Base-by-base conservation (phyloP, 2,329 filamentous ascomycete species). In the Dothistroma septosporum region DNA sequence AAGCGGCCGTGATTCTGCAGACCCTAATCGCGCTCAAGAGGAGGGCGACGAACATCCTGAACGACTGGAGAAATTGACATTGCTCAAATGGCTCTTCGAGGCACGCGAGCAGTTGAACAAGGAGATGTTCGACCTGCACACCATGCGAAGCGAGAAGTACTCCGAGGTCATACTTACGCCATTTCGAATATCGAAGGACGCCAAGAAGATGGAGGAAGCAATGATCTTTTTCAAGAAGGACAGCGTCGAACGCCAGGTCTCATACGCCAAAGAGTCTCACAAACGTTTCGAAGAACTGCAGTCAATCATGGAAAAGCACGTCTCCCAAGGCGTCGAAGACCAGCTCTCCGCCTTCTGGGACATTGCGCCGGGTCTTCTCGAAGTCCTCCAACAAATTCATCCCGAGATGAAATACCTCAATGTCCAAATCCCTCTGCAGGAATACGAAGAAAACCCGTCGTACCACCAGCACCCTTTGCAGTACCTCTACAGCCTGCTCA, bases 321-420 rank as follows among this genome's bases (percentile, higher is more conserved):
- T 96, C 22, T 86, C 87, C 21, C 87, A 90, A 10, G 94, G 93
- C 16, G 91, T 97, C 11, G 92, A 97, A 73, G 85, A 91, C 58
- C 94, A 97, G 76, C 83, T 97, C 2, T 92, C 89, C 10, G 92
- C 93, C 0, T 99, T 97, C 74, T 99, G 94, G 94, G 94, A 99
- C 72, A 96, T 97, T 69, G 93, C 92, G 1, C 94, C 94, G 2
- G 86, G 87, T 3, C 82, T 99, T 0, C 82, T 88, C 28, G 83
- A 87, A 16, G 80, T 97, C 52, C 83, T 96, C 11, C 90, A 96
- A 61, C 89, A 89, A 69, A 87, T 97, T 22, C 92, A 92, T 0
- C 61, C 67, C 6, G 62, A 77, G 75, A 72, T 83, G 28, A 68
- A 72, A 3, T 77, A 77, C 0, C 92, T 96, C 75, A 80, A 85